These are phyloP conservation scores for Leishmania gerbilli DNA, from an alignment of 208 protist species.

Conservation along the genomic window DNA sequence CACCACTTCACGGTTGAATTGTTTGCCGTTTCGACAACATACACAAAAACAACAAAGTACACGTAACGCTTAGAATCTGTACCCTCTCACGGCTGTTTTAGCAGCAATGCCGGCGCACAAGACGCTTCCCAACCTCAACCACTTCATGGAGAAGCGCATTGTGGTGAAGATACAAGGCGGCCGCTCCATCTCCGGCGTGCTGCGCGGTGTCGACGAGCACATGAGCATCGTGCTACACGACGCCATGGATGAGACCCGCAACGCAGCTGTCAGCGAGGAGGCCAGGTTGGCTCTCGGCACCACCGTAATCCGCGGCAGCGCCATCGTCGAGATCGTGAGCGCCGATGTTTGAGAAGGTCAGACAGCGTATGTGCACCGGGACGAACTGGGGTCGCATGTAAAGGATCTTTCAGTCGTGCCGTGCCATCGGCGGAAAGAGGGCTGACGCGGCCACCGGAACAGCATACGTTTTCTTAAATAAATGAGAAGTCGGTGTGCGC, in stretches of 20 bases:
- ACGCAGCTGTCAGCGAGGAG: conserved; percentile 28
- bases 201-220: conserved; percentile 97
- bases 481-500: background rate
- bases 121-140: conserved; percentile 87
- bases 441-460: background rate
- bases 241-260: conserved; percentile 91
- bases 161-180: conserved; percentile 96
- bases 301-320: conserved; percentile 89
- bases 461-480: background rate
- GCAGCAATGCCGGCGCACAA: conserved; percentile 37
- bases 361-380: background rate
- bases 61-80: background rate
- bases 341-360: conserved; percentile 53
- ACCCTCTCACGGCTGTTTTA: background rate
- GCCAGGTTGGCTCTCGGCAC: conserved; percentile 86
- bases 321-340: conserved; percentile 90
- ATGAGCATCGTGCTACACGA: conserved; percentile 98
- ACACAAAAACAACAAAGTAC: background rate
- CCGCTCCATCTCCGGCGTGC: conserved; percentile 92
- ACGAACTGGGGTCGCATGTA: background rate
- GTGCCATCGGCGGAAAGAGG: background rate
- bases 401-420: background rate
- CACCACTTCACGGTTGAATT: background rate
- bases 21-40: background rate
- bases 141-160: conserved; percentile 95